Percentiles rank a stretch among this genome's conserved stretches.
Evolutionary conservation across 345 rosid genomes (phyloP).

Genomic region (Capsella bursapastoris): DNA sequence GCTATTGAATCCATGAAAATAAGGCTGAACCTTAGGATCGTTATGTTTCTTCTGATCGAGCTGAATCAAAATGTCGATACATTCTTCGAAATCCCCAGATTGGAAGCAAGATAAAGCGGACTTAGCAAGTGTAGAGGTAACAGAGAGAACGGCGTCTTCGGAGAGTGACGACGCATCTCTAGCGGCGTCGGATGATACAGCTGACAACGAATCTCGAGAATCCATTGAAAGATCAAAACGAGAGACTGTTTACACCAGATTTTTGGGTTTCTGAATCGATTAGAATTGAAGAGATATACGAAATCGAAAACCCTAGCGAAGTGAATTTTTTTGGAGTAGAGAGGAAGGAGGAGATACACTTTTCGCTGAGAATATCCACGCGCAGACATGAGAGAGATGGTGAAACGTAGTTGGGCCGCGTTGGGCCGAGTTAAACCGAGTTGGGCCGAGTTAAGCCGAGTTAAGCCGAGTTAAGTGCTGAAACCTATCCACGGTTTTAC

Average conservation of each 20-base stretch:
- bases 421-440: neutral
- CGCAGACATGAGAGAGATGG: neutral
- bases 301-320: constrained; percentile 7
- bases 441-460: no score
- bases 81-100: constrained; percentile 73
- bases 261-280: neutral
- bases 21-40: constrained; percentile 78
- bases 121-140: constrained; percentile 66
- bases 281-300: neutral
- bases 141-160: constrained; percentile 56
- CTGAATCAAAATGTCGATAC: constrained; percentile 68
- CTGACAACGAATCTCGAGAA: constrained; percentile 55
- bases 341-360: neutral
- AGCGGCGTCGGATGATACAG: constrained; percentile 41
- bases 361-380: constrained; percentile 1
- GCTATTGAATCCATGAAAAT: neutral
- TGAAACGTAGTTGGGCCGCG: neutral
- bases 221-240: constrained; percentile 55
- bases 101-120: constrained; percentile 75
- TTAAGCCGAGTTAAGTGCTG: no score
- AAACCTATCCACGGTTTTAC: no score
- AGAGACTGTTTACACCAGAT: neutral
- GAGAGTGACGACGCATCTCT: constrained; percentile 38
- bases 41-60: constrained; percentile 64
- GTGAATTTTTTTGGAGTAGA: neutral